Conservation (phyloP, 2,329 filamentous ascomycete genomes). For the Alternaria novae-zelandiae region DNA sequence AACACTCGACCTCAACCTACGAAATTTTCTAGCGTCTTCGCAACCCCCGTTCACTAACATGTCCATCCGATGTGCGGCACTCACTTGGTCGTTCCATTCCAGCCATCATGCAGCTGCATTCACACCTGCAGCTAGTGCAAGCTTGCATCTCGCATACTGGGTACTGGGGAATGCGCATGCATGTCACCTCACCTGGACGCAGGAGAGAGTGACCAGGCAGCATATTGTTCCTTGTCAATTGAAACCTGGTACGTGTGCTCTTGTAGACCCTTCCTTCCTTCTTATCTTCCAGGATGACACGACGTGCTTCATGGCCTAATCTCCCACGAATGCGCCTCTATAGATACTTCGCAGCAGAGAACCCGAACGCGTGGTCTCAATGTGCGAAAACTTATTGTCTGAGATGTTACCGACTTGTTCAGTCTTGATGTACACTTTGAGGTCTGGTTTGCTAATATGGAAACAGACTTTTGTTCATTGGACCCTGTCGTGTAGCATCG, state of each 20-base stretch:
- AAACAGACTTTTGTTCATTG: not conserved
- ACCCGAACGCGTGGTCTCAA: conserved; percentile 5
- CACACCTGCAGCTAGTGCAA: not conserved
- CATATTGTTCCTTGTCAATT: not conserved
- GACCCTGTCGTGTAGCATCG: not conserved
- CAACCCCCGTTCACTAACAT: not conserved
- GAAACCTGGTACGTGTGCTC: not conserved
- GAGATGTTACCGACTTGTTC: not conserved
- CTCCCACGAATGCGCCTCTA: not conserved
- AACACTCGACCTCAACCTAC: not conserved
- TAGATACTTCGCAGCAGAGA: conserved; percentile 16
- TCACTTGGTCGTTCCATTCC: not conserved
- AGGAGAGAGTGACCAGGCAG: not conserved
- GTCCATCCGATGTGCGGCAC: not conserved
- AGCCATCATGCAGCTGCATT: not conserved
- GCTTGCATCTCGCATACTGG: not conserved
- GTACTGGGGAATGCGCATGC: not conserved
- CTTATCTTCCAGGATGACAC: not conserved
- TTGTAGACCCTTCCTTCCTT: not conserved
- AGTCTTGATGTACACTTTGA: not conserved
- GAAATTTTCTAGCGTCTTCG: not conserved
- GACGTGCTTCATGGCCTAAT: conserved; percentile 2
- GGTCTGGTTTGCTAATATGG: not conserved
- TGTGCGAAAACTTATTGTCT: conserved; percentile 12
- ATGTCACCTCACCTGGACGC: not conserved